Percentiles rank a stretch among this genome's conserved stretches.
Conservation (phyloP, 1,284 basidiomycete genomes). For the Coriolopsis trogii region DNA sequence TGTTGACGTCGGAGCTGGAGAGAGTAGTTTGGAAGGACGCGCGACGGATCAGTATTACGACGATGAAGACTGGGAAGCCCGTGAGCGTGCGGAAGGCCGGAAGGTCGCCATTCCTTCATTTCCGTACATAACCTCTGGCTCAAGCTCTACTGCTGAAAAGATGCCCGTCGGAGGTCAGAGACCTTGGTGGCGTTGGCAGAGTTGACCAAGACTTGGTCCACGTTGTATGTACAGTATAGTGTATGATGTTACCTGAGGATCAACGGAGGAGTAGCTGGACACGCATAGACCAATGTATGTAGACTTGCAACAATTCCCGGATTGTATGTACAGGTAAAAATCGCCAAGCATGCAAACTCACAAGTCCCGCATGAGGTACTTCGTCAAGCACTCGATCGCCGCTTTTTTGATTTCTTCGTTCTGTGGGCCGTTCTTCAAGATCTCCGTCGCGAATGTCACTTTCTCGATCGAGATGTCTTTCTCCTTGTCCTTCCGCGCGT, state of each 20-base stretch:
- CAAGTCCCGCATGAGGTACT: conserved; percentile 41
- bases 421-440: conserved; percentile 55
- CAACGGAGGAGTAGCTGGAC: neutral
- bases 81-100: conserved; percentile 35
- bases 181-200: conserved; percentile 23
- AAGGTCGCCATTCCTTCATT: conserved; percentile 29
- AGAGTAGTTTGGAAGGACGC: conserved; percentile 42
- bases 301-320: no score
- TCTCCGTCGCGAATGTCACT: conserved; percentile 62
- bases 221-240: neutral
- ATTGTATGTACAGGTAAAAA: no score
- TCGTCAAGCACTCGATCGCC: conserved; percentile 70
- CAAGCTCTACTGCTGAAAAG: neutral
- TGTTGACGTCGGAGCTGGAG: neutral
- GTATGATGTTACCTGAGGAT: neutral
- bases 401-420: conserved; percentile 62
- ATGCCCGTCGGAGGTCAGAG: conserved; percentile 7
- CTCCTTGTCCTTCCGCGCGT: conserved; percentile 38
- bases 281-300: neutral
- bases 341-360: no score
- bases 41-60: conserved; percentile 65
- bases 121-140: conserved; percentile 14
- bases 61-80: conserved; percentile 67
- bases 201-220: neutral
- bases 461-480: conserved; percentile 57